Base-by-base conservation (phyloP, 495 filamentous ascomycete species). In the Articulospora tetracladia region DNA sequence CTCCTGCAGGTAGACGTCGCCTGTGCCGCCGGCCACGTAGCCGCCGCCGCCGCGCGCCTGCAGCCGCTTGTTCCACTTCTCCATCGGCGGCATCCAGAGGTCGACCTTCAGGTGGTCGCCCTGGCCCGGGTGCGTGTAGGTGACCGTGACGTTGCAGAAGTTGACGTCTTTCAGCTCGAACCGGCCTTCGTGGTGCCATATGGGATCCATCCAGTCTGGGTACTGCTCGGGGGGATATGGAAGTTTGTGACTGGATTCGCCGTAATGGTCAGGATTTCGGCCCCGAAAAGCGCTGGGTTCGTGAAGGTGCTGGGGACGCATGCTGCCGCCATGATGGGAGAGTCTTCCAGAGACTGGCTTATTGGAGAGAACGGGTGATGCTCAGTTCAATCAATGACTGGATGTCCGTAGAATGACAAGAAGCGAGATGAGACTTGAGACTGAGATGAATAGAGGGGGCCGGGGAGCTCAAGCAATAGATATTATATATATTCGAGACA, bases 121-220 rank as follows among this genome's bases (percentile, higher is more conserved):
- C 28, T 64, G 51, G 1, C 68, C 73, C 0, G 72, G 69, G 64
- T 79, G 77, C 1, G 77, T 77, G 62, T 78, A 76, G 8, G 68
- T 69, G 32, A 80, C 60, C 1, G 74, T 78, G 39, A 80, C 59
- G 54, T 80, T 77, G 61, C 78, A 79, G 61, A 78, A 77, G 2
- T 22, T 66, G 2, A 23, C 19, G 36, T 44, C 26, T 3, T 12
- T 1, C 13, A 55, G 17, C 19, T 55, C 30, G 1, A 25, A 6
- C 15, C 12, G 10, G 34, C 34, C 34, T 10, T 39, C 10, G 34
- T 39, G 10, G n/a, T 10, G n/a, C 10, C 10, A 39, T 10, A 39
- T 10, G n/a, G 10, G 10, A n/a, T 10, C n/a, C 10, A 10, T 10
- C 10, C 10, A 10, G 34, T n/a, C n/a, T n/a, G 10, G n/a, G n/a